Percentiles rank a stretch among this genome's conserved stretches.
Conservation (phyloP, 2,329 filamentous ascomycete species). For the Fusarium napiforme region DNA sequence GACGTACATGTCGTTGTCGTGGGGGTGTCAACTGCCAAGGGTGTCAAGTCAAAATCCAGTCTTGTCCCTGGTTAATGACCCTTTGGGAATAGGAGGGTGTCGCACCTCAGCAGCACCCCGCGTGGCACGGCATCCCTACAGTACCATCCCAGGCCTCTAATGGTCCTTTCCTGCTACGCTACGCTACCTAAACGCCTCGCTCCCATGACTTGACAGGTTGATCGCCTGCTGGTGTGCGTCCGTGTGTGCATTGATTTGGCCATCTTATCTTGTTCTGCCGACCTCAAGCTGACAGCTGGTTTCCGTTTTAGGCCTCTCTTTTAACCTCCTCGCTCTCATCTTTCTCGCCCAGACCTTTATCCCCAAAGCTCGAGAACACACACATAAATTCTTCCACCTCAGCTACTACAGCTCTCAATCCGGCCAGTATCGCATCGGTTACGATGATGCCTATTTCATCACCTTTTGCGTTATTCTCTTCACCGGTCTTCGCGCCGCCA, state of each 20-base stretch:
- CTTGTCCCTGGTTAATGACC: slow-evolving; percentile 16
- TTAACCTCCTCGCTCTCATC: slow-evolving; percentile 86
- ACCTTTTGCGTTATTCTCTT: slow-evolving; percentile 84
- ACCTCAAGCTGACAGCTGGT: slow-evolving; percentile 40
- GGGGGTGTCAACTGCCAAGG: slow-evolving; percentile 18
- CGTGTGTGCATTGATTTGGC: slow-evolving; percentile 13
- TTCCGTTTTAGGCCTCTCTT: slow-evolving; percentile 71
- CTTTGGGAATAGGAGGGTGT: slow-evolving; percentile 17
- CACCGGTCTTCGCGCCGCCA: slow-evolving; percentile 83
- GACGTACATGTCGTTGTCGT: not conserved
- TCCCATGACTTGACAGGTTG: slow-evolving; percentile 30
- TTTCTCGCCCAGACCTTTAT: slow-evolving; percentile 85
- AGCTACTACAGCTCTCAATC: slow-evolving; percentile 81
- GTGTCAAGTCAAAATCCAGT: slow-evolving; percentile 19
- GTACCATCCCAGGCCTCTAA: slow-evolving; percentile 18
- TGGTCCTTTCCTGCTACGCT: slow-evolving; percentile 25
- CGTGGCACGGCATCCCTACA: slow-evolving; percentile 39
- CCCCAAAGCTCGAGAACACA: slow-evolving; percentile 80
- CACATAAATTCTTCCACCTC: slow-evolving; percentile 87
- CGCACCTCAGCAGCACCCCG: slow-evolving; percentile 37
- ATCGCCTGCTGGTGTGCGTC: slow-evolving; percentile 14
- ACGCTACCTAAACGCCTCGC: slow-evolving; percentile 23
- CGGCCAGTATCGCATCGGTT: slow-evolving; percentile 78
- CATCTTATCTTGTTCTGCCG: slow-evolving; percentile 3
- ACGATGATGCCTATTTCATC: slow-evolving; percentile 84